These are phyloP conservation scores for Carnegiea gigantea DNA, from an alignment of 179 eudicot species.

Conservation along the genomic window DNA sequence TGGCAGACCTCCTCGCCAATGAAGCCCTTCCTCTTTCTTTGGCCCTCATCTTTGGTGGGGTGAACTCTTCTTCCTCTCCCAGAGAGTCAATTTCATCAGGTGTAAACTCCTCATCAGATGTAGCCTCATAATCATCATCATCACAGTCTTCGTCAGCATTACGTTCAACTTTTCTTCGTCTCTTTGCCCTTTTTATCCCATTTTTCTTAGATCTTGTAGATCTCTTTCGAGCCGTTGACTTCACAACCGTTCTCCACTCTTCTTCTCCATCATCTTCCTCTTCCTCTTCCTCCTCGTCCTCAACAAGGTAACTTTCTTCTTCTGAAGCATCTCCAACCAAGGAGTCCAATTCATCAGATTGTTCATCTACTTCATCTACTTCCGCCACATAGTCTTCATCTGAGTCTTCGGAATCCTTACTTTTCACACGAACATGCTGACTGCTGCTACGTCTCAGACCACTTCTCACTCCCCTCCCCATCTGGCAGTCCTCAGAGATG, in stretches of 20 bases:
- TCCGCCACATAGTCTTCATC: conserved; percentile 72
- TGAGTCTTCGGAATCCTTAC: conserved; percentile 58
- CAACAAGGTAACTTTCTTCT: conserved; percentile 37
- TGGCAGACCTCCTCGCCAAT: conserved; percentile 33
- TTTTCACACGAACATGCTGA: conserved; percentile 30
- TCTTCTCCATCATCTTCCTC: conserved; percentile 35
- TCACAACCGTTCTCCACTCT: conserved; percentile 39
- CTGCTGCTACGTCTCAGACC: conserved; percentile 31
- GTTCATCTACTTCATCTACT: conserved; percentile 54
- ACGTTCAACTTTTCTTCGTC: conserved; percentile 22
- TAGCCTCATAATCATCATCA: conserved; percentile 33
- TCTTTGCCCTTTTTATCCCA: conserved; percentile 19
- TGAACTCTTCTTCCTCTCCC: conserved; percentile 61
- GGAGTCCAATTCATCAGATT: conserved; percentile 59
- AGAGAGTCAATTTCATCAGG: conserved; percentile 61
- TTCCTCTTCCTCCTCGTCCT: conserved; percentile 30
- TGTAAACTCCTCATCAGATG: conserved; percentile 55
- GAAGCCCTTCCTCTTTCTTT: conserved; percentile 39
- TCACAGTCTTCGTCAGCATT: conserved; percentile 34
- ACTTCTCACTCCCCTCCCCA: conserved; percentile 54
- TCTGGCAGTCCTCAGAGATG: conserved; percentile 31
- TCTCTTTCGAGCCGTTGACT: conserved; percentile 20
- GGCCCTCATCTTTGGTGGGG: conserved; percentile 22
- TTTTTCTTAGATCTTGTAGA: conserved; percentile 16
- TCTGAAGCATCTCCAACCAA: conserved; percentile 52